Evolutionary conservation across 2,329 filamentous ascomycete species (phyloP).

Genomic region (Epichloe glyceriae): DNA sequence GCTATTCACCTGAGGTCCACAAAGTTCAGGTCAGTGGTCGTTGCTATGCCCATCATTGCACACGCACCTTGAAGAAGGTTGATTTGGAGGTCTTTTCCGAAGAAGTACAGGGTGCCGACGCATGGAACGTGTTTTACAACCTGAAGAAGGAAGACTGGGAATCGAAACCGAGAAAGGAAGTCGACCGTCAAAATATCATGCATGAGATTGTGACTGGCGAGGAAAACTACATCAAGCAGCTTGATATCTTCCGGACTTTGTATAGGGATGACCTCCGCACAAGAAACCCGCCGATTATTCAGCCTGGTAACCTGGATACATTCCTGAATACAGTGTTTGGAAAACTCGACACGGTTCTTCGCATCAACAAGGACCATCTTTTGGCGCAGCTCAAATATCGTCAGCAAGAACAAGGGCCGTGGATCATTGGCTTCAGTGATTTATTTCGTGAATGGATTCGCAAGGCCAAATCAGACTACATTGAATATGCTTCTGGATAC

Average conservation of each 20-base stretch:
- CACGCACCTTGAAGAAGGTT: slow-evolving; percentile 86
- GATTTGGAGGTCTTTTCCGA: slow-evolving; percentile 66
- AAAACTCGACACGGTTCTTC: slow-evolving; percentile 75
- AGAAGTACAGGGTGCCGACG: slow-evolving; percentile 53
- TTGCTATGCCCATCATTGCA: slow-evolving; percentile 91
- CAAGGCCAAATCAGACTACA: slow-evolving; percentile 77
- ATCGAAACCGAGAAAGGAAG: slow-evolving; percentile 65
- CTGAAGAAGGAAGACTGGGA: slow-evolving; percentile 66
- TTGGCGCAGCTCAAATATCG: slow-evolving; percentile 91
- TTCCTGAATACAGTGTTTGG: slow-evolving; percentile 84
- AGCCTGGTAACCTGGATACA: slow-evolving; percentile 60
- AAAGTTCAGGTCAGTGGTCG: slow-evolving; percentile 54
- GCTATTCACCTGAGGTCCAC: slow-evolving; percentile 79
- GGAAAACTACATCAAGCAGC: slow-evolving; percentile 77
- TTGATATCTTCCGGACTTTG: slow-evolving; percentile 72
- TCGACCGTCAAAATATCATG: slow-evolving; percentile 84
- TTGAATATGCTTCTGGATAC: slow-evolving; percentile 83
- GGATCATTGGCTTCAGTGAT: slow-evolving; percentile 87
- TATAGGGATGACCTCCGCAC: slow-evolving; percentile 70
- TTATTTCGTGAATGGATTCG: slow-evolving; percentile 98
- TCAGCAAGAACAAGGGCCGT: slow-evolving; percentile 92
- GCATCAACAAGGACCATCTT: slow-evolving; percentile 85
- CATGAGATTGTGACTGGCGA: slow-evolving; percentile 94
- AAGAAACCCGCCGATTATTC: slow-evolving; percentile 68
- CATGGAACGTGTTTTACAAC: slow-evolving; percentile 85